Evolutionary conservation across 164 flowering plant species (phyloP).

Genomic region (Umbilicus rupestris): DNA sequence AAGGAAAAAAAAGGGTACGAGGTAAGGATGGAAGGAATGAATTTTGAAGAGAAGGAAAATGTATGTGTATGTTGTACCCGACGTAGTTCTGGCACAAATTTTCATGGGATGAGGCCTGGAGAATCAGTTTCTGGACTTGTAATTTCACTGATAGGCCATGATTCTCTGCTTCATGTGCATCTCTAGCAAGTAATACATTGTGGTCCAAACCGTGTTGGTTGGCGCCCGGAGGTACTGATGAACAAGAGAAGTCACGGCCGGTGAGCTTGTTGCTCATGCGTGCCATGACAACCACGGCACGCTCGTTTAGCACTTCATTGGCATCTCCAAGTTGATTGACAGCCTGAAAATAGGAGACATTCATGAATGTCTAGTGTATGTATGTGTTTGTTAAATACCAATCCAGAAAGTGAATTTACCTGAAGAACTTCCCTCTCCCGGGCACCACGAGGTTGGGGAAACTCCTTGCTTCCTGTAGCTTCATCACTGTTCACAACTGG

Average conservation of each 20-base stretch:
- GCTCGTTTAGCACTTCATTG: constrained; percentile 89
- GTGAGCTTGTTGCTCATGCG: constrained; percentile 98
- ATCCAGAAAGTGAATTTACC: constrained; percentile 26
- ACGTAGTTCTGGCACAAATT: constrained; percentile 95
- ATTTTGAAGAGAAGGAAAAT: background rate
- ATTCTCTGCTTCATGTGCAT: constrained; percentile 78
- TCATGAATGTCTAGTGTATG: no score
- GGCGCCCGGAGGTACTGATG: constrained; percentile 38
- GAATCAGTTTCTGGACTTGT: constrained; percentile 85
- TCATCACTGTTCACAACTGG: constrained; percentile 72
- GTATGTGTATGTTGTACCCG: constrained; percentile 51
- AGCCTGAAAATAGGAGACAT: no score
- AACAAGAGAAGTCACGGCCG: constrained; percentile 78
- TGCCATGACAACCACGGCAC: constrained; percentile 93
- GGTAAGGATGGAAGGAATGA: background rate
- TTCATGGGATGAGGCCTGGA: constrained; percentile 84
- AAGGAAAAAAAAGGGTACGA: constrained; percentile 9
- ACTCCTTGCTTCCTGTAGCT: constrained; percentile 44
- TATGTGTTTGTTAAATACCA: background rate
- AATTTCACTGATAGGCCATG: constrained; percentile 83
- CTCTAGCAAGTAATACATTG: constrained; percentile 48
- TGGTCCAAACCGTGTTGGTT: constrained; percentile 56
- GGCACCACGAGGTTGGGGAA: constrained; percentile 78
- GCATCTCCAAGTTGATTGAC: constrained; percentile 98
- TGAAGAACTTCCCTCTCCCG: constrained; percentile 92